These are phyloP conservation scores for Epichloe hybrida DNA, from an alignment of 2,329 filamentous ascomycete genomes.

Conservation along the genomic window DNA sequence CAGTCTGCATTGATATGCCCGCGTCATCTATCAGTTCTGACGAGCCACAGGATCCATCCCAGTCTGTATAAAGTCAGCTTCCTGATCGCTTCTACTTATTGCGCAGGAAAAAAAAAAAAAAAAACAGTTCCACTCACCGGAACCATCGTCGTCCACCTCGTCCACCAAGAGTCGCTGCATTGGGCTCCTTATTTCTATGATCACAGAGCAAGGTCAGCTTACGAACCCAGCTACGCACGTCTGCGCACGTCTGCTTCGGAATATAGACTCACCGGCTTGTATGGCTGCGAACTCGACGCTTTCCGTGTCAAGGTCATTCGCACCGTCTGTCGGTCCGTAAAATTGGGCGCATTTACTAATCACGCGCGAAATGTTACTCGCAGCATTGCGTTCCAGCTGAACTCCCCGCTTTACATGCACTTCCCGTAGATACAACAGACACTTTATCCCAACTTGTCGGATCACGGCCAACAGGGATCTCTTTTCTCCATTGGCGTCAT, in stretches of 20 bases:
- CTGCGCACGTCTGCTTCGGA: neutral
- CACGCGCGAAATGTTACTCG: conserved; percentile 28
- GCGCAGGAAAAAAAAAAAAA: no score
- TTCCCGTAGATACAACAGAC: conserved; percentile 33
- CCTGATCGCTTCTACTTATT: neutral
- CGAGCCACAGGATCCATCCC: conserved; percentile 40
- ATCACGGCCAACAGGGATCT: conserved; percentile 14
- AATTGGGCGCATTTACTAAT: conserved; percentile 29
- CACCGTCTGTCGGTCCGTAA: conserved; percentile 21
- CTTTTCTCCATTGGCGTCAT: neutral
- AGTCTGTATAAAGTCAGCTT: conserved; percentile 27
- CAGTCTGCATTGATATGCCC: conserved; percentile 30
- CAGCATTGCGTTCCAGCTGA: conserved; percentile 29
- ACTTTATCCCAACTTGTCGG: conserved; percentile 29
- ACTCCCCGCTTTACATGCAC: conserved; percentile 29
- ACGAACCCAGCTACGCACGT: neutral
- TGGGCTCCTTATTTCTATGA: conserved; percentile 27
- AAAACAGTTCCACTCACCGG: conserved; percentile 28
- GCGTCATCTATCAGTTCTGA: conserved; percentile 41
- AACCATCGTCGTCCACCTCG: conserved; percentile 44
- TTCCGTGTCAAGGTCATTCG: conserved; percentile 16
- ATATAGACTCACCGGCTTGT: conserved; percentile 14
- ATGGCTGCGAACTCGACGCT: conserved; percentile 13
- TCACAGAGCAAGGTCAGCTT: neutral
- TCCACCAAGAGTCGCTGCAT: conserved; percentile 43